These are phyloP conservation scores for Gleditsia sinensis DNA, from an alignment of 306 rosid species.

Conservation along the genomic window DNA sequence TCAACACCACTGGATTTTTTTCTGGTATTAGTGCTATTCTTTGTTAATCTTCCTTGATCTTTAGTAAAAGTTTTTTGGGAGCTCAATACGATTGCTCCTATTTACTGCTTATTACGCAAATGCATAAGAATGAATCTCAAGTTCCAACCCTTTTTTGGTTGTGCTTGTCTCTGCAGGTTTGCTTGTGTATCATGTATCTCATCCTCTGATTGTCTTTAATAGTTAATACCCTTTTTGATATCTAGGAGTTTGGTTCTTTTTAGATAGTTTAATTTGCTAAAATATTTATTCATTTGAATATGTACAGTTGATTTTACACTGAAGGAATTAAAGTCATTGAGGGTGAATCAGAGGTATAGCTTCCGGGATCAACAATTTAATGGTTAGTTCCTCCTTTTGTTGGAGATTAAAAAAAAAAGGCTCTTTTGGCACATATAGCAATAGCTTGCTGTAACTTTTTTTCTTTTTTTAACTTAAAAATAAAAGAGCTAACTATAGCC, in stretches of 20 bases:
- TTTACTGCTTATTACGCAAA: conserved; percentile 8
- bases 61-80: not conserved
- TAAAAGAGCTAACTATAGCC: not conserved
- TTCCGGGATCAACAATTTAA: conserved; percentile 78
- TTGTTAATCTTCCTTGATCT: not conserved
- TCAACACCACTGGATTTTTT: conserved; percentile 51
- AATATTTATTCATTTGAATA: conserved; percentile 11
- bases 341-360: conserved; percentile 66
- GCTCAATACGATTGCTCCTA: conserved; percentile 21
- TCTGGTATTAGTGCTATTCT: conserved; percentile 48
- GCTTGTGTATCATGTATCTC: not conserved
- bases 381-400: conserved; percentile 51
- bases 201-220: not conserved
- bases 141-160: not conserved
- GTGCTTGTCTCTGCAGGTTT: not conserved
- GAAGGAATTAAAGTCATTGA: conserved; percentile 67
- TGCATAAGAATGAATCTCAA: conserved; percentile 10
- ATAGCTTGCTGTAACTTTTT: not conserved
- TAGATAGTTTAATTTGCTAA: conserved; percentile 3
- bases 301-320: conserved; percentile 80
- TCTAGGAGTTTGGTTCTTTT: conserved; percentile 4
- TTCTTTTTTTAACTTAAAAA: no score
- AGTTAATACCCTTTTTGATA: not conserved
- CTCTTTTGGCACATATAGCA: not conserved
- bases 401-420: not conserved